Evolutionary conservation across 2,329 filamentous ascomycete species (phyloP).

Genomic region (Ophiostoma sp.): DNA sequence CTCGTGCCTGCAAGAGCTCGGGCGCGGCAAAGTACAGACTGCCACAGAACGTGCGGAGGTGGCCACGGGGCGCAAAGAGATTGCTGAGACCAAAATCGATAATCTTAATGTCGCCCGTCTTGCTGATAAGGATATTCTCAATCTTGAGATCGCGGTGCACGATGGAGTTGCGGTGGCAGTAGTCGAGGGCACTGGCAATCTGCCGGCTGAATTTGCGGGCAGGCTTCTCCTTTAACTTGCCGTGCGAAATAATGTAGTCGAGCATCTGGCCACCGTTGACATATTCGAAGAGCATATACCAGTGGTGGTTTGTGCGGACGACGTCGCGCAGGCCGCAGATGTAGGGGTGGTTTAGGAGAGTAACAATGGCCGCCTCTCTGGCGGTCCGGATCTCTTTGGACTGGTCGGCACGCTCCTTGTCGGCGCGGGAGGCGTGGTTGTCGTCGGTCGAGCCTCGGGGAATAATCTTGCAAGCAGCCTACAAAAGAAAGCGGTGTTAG

Average conservation of each 20-base stretch:
- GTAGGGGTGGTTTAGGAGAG: constrained; percentile 88
- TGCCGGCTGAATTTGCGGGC: constrained; percentile 96
- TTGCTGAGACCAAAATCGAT: constrained; percentile 99
- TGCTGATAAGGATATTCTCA: constrained; percentile 98
- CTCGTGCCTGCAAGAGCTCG: constrained; percentile 87
- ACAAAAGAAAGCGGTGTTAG: not conserved
- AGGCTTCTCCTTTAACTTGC: constrained; percentile 96
- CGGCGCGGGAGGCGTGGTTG: constrained; percentile 66
- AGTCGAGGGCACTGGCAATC: constrained; percentile 94
- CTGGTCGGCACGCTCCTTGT: constrained; percentile 88
- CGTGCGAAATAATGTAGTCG: constrained; percentile 98
- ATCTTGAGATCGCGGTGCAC: constrained; percentile 98
- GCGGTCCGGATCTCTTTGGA: constrained; percentile 96
- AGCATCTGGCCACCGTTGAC: constrained; percentile 99
- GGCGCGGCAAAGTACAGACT: constrained; percentile 97
- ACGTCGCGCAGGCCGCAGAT: constrained; percentile 96
- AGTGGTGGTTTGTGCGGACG: constrained; percentile 93
- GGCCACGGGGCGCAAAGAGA: constrained; percentile 79
- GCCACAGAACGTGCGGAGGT: constrained; percentile 95
- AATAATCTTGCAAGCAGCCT: constrained; percentile 98
- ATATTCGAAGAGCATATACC: constrained; percentile 99
- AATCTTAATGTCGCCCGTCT: constrained; percentile 98
- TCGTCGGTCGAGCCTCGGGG: constrained; percentile 88
- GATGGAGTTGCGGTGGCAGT: constrained; percentile 97
- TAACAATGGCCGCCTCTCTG: constrained; percentile 93